Evolutionary conservation across 2,329 filamentous ascomycete species (phyloP), one percentile per base, ranked within the genome.

Genomic region (Scopulariopsis brevicaulis): DNA sequence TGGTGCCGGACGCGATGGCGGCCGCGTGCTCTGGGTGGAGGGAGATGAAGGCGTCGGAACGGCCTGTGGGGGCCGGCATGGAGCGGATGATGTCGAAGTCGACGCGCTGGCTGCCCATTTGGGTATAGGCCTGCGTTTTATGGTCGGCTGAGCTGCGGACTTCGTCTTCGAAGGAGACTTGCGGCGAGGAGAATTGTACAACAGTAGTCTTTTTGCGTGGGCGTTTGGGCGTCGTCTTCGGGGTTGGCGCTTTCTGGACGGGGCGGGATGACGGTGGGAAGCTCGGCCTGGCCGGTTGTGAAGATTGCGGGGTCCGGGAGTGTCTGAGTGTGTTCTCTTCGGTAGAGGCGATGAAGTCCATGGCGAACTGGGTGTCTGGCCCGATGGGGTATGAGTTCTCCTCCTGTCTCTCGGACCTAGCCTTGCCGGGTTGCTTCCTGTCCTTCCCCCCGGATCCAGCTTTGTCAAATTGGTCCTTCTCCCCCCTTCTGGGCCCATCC

Each of bases 1-100:
- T 78, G 2, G 67, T 70, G 1, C 81, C 77, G 11, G 72, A 67
- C 11, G 77, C 63, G 37, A 87, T 79, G 14, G 73, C 67, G 7
- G 70, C 65, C n/a, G 83, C 73, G 2, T 76, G 72, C 8, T 75
- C 65, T 0, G 73, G 69, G 40, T 75, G 68, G 3, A 83, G 71
- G 15, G 77, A 76, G 57, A 84, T 72, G 57, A 84, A 73, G 8
- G 83, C 71, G 62, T 84, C 81, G 2, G 80, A 79, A 34, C 74
- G 72, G 46, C 74, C 70, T 2, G 76, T 78, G 55, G 77, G 74
- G 0, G 76, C 71, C 1, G 74, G 73, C 63, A 83, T 72, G 6
- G 69, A 65, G 22, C 73, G 72, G n/a, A 83, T 73, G 4, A 75
- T 68, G 22, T 77, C 70, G 4, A 78, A 67, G 1, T 79, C 73